Evolutionary conservation across 2,329 filamentous ascomycete genomes (phyloP).

Genomic region (Fusarium falciforme): DNA sequence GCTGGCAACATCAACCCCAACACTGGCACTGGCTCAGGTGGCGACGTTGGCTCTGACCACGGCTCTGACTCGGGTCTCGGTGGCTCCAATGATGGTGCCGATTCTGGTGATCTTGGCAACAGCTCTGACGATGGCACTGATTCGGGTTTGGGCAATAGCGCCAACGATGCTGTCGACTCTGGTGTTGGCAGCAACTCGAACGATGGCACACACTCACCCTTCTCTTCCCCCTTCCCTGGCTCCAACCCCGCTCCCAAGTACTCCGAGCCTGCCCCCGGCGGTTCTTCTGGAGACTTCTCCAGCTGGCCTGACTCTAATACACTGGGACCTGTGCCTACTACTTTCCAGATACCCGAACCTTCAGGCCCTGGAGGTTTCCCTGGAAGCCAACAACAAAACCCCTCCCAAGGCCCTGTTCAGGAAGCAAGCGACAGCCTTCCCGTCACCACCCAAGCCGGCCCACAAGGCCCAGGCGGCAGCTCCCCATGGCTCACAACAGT

Average conservation of each 20-base stretch:
- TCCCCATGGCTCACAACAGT: constrained; percentile 26
- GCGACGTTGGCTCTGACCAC: background rate
- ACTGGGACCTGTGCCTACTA: constrained; percentile 19
- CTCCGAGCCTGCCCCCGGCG: constrained; percentile 27
- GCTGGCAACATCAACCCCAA: background rate
- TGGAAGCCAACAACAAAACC: constrained; percentile 11
- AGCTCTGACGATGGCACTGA: constrained; percentile 1
- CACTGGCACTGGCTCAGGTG: background rate
- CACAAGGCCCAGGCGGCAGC: constrained; percentile 26
- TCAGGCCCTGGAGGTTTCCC: constrained; percentile 22
- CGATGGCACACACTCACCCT: constrained; percentile 6
- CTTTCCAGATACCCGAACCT: constrained; percentile 25
- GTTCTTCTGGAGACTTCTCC: constrained; percentile 27
- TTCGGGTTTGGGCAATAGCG: constrained; percentile 2
- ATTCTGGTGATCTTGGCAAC: background rate
- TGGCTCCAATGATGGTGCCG: background rate
- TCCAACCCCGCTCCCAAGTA: constrained; percentile 38
- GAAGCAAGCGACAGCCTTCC: constrained; percentile 34
- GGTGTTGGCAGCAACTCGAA: constrained; percentile 17
- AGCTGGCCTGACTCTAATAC: constrained; percentile 23
- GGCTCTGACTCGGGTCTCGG: constrained; percentile 20
- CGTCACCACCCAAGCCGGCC: constrained; percentile 26
- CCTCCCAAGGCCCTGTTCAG: constrained; percentile 25
- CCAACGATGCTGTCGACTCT: background rate
- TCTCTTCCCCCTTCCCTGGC: constrained; percentile 22